phyloP scores from a whole-genome alignment of 257 asterid genomes.

The Apocynum venetum region DNA sequence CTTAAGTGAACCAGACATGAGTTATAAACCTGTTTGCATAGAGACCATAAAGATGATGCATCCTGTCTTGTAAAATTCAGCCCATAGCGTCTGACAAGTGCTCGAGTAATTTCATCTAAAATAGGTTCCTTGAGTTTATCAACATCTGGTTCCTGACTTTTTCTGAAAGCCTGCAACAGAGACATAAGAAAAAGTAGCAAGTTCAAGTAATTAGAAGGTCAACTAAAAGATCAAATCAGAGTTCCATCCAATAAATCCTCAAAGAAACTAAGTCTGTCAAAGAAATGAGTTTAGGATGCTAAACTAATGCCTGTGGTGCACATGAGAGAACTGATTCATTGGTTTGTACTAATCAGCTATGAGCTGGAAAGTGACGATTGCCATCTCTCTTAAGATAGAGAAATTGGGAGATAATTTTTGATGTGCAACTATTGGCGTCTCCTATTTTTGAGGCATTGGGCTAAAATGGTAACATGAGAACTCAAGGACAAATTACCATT shows the following conservation, averaged over 20 bases:
- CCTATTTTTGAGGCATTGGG: neutral
- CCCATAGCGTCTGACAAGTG: conserved; percentile 59
- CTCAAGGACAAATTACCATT: neutral
- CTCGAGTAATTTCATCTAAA: conserved; percentile 56
- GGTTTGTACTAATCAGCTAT: neutral
- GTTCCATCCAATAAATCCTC: no score
- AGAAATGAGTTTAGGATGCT: neutral
- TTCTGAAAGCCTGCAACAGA: conserved; percentile 59
- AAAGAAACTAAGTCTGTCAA: neutral
- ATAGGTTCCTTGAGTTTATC: conserved; percentile 76
- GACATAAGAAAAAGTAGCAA: conserved; percentile 12
- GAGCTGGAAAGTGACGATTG: neutral
- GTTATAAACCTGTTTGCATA: conserved; percentile 76
- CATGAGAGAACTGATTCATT: neutral
- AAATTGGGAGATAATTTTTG: neutral
- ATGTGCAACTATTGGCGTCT: neutral
- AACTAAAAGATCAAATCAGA: neutral
- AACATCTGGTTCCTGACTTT: conserved; percentile 79
- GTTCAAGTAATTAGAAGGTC: neutral
- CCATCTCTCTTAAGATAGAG: no score
- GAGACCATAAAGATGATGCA: conserved; percentile 76
- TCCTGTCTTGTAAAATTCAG: conserved; percentile 64
- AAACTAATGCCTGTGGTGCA: neutral
- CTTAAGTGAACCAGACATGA: conserved; percentile 4
- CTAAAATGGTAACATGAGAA: neutral